Evolutionary conservation across 164 flowering plant genomes (phyloP), one percentile per base, ranked within the genome.

Genomic region (Berberis vulgaris): DNA sequence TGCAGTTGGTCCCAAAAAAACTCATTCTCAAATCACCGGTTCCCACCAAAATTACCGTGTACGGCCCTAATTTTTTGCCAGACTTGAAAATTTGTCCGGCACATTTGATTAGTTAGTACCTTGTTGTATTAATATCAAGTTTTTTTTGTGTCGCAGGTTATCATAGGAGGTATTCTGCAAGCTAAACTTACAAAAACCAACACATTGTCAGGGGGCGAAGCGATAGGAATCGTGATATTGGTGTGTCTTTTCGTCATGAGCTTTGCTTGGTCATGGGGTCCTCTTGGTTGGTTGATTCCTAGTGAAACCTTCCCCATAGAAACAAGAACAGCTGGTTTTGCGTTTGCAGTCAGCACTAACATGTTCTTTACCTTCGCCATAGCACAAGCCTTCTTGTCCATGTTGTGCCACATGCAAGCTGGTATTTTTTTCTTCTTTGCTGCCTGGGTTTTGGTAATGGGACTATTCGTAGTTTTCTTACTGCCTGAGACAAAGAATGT

Each of bases 261-360:
- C 2, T 83, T 83, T 46, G 86, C 86, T 0, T 83, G 82, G 82
- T 83, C 86, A 10, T 83, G 86, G 86, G 86, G 86, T 0, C 82
- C 84, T n/a, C 70, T 83, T 0, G 86, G 86, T 1, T 83, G 86
- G 83, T 62, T 83, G 60, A 79, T 83, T 10, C 87, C 87, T 0
- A 81, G 83, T 55, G 83, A 80, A 61, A 83, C 76, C 0, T 83
- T 83, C 71, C 84, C 83, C 0, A 46, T 83, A n/a, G 84, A 82
- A 73, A 75, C 79, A 4, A 70, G 89, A 50, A 72, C 87, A 0
- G 76, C 84, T 0, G 95, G 91, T 0, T 80, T 72, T 11, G 79
- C 84, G n/a, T 70, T 78, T 46, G 85, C 87, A 0, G 91, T 86
- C 4, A 73, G 86, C 75, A 42, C 81, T 5, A 88, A 86, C 81